A percentile compares a stretch with the other conserved stretches of the same genome.
phyloP scores from a whole-genome alignment of 306 rosid species.

The Cicer yamashitae region DNA sequence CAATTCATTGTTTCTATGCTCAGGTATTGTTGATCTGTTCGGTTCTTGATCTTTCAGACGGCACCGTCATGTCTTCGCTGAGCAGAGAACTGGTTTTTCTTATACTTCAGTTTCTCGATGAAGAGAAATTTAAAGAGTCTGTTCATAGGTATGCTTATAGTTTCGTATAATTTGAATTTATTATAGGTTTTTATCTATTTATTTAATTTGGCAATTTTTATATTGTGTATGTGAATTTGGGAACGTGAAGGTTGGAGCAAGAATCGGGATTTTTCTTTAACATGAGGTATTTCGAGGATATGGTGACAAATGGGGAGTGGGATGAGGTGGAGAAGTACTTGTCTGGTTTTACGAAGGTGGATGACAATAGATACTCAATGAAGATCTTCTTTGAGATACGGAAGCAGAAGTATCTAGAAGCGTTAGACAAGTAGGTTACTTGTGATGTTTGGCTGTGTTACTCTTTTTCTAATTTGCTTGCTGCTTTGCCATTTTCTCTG shows the following conservation, averaged over 20 bases:
- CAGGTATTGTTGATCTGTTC: slow-evolving; percentile 66
- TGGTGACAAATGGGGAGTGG: slow-evolving; percentile 99
- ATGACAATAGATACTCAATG: slow-evolving; percentile 98
- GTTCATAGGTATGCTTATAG: slow-evolving; percentile 77
- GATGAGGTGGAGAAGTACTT: slow-evolving; percentile 98
- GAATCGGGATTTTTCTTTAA: slow-evolving; percentile 97
- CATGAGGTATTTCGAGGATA: slow-evolving; percentile 95
- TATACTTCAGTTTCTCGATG: slow-evolving; percentile 99
- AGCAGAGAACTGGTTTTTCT: slow-evolving; percentile 99
- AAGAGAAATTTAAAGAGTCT: slow-evolving; percentile 97
- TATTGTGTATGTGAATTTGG: slow-evolving; percentile 46
- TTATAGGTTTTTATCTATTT: not conserved
- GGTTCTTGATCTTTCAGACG: slow-evolving; percentile 59
- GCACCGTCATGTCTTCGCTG: slow-evolving; percentile 84
- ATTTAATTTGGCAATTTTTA: slow-evolving; percentile 27
- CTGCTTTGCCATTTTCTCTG: slow-evolving; percentile 27
- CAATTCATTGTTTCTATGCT: slow-evolving; percentile 50
- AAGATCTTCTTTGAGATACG: slow-evolving; percentile 98
- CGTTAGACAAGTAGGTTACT: slow-evolving; percentile 85
- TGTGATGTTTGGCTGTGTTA: slow-evolving; percentile 23
- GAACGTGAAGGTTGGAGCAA: slow-evolving; percentile 92
- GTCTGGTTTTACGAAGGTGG: slow-evolving; percentile 98
- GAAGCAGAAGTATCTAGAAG: slow-evolving; percentile 98
- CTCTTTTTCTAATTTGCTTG: slow-evolving; percentile 31
- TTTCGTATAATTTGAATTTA: not conserved